Evolutionary conservation across 495 filamentous ascomycete species (phyloP), one percentile per base, ranked within the genome.

Genomic region (Aeminium ludgeri): DNA sequence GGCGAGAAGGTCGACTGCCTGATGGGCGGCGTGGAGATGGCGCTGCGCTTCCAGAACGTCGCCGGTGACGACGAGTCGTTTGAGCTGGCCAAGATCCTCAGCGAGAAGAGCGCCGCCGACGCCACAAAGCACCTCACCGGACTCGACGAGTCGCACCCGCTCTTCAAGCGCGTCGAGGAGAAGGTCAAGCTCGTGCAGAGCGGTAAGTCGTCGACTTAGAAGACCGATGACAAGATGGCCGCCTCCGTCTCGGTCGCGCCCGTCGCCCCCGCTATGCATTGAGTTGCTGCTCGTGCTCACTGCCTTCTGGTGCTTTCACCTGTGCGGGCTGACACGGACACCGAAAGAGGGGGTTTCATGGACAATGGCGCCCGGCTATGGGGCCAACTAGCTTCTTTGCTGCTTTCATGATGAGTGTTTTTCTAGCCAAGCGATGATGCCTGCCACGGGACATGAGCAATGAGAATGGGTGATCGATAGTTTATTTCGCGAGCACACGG

Each of bases 1-100:
- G 81, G 78, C 34, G 65, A 78, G 57, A 72, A 78, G 52, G 74
- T 69, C 48, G 62, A 70, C n/a, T 72, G 69, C 3, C 62, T 94
- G 19, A 54, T 94, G 38, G 78, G 72, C 34, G 78, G 79, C 30
- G 66, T 83, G 37, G 84, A 92, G 66, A 79, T 82, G 74, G 80
- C 83, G 0, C 74, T 94, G 55, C 78, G 78, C 41, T 94, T 94
- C 77, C 82, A 91, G 64, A 82, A 92, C 57, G 81, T 93, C 28
- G 68, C 80, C 44, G 85, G 74, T 17, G 86, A 94, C 52, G 80
- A 86, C 0, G 86, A 93, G 74, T 86, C 80, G 55, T 63, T 55
- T 25, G 73, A 87, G 52, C 69, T 94, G 31, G 81, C 82, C 48
- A 76, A 79, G 66, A 83, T 86, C 55, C 75, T 94, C 63, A 72